Conservation (phyloP, 345 rosid species). For the Heritiera littoralis region DNA sequence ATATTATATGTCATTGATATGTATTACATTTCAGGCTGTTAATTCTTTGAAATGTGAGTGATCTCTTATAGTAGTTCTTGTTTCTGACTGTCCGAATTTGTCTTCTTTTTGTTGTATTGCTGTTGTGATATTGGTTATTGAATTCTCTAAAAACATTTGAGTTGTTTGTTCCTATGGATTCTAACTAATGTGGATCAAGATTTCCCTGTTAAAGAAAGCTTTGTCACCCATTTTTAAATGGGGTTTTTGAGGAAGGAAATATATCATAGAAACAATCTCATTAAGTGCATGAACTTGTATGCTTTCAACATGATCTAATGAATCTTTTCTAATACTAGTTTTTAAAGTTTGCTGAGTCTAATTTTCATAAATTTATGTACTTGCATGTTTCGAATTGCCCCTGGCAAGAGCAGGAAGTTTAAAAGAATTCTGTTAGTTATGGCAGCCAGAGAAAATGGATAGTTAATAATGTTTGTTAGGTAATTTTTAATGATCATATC, state of each 20-base stretch:
- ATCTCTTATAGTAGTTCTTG: neutral
- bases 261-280: neutral
- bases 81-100: neutral
- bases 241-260: neutral
- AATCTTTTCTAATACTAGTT: neutral
- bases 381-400: neutral
- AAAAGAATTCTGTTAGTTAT: neutral
- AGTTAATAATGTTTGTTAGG: neutral
- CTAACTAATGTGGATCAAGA: neutral
- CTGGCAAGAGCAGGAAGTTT: neutral
- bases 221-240: neutral
- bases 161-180: neutral
- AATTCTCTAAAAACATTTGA: neutral
- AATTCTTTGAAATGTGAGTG: neutral
- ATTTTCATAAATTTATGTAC: neutral
- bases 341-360: neutral
- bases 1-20: neutral
- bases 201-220: constrained; percentile 5
- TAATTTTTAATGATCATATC: neutral
- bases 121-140: neutral
- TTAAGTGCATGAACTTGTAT: neutral
- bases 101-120: neutral
- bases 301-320: neutral
- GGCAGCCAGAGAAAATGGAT: neutral
- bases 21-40: neutral